Percentiles rank a stretch among this genome's conserved stretches.
phyloP scores from a whole-genome alignment of 345 rosid species.

The Excoecaria agallocha region DNA sequence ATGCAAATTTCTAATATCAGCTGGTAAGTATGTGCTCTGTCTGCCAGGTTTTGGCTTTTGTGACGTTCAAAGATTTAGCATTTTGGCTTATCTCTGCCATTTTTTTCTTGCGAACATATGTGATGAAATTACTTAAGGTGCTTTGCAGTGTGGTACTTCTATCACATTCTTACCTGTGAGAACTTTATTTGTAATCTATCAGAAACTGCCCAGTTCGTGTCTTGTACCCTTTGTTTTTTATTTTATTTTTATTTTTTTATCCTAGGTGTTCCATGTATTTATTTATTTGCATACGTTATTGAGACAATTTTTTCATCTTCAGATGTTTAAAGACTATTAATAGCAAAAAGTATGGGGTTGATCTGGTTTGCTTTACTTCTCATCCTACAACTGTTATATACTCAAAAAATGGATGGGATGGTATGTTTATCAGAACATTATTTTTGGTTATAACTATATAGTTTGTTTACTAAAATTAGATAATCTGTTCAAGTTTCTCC shows the following conservation, averaged over 20 bases:
- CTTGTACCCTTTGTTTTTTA: neutral
- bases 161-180: neutral
- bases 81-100: neutral
- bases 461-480: neutral
- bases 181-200: neutral
- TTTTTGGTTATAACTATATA: neutral
- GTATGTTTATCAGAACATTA: slow-evolving; percentile 36
- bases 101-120: neutral
- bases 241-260: too few species aligned
- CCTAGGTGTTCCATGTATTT: neutral
- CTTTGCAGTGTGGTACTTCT: neutral
- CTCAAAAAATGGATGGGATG: slow-evolving; percentile 99
- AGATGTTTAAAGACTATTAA: slow-evolving; percentile 94
- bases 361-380: slow-evolving; percentile 84
- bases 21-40: neutral
- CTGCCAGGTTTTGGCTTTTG: neutral
- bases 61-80: neutral
- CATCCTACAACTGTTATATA: slow-evolving; percentile 91
- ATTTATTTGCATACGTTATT: neutral
- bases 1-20: neutral
- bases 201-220: neutral
- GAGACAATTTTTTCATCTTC: slow-evolving; percentile 14
- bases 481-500: neutral
- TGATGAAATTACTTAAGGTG: neutral
- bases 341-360: slow-evolving; percentile 98